Base-by-base conservation (phyloP, 1,139 yeast species). In the Hansenula anomala region DNA sequence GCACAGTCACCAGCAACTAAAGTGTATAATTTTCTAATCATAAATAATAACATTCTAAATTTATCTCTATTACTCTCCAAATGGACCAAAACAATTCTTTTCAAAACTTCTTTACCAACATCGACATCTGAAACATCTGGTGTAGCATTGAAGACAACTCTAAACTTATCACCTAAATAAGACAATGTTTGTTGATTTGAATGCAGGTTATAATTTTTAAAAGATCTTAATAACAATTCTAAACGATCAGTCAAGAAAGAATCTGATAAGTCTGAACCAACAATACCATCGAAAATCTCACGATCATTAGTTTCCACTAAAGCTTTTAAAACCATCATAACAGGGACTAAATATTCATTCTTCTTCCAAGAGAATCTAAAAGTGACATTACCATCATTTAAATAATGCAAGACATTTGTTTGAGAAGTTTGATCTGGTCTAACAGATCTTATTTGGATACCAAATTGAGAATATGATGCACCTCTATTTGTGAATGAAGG, bases 391-490 rank as follows among this genome's bases (percentile, higher is more conserved):
- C 98, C 99, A 58, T 94, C 97, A 54, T 78, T 86, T 59, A 94
- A 75, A 61, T 94, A 92, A 64, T 94, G 99, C 60, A 92, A 71
- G 9, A 92, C 97, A 58, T 92, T 92, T 4, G 98, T 89, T 66
- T 90, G 97, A 14, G 98, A 89, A 12, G 96, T 86, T 67, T 92
- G 97, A 63, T 94, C 99, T 4, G 95, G 95, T 59, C 98, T 80
- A 6, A 89, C 97, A 49, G 85, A 78, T 66, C 99, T 78, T 46
- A 92, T 85, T 67, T 90, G 97, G 44, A 92, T 78, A 79, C 98
- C 99, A 53, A 66, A 94, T 48, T 82, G 80, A 36, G 96, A 72
- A 66, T 94, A 92, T 8, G 89, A 66, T 13, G 92, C 84, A 53
- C 98, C 99, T 72, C 98, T 83, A 66, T 89, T 89, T 38, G 83